These are phyloP conservation scores for Ulmus americana DNA, from an alignment of 331 rosid genomes.

Conservation along the genomic window DNA sequence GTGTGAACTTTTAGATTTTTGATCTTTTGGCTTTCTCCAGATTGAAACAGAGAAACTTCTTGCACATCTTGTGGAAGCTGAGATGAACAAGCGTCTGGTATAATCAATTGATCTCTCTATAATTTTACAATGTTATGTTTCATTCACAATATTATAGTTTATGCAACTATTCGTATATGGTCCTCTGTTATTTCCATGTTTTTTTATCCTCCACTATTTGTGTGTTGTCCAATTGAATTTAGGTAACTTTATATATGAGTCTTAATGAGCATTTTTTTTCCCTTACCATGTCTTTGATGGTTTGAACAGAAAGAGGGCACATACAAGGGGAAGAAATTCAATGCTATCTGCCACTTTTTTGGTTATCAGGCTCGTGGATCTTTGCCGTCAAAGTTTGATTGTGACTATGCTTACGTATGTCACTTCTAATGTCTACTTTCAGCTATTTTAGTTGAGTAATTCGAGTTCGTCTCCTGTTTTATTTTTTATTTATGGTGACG, in stretches of 20 bases:
- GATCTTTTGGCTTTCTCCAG: conserved; percentile 35
- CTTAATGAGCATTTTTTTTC: not conserved
- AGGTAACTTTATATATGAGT: not conserved
- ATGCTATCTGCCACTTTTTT: conserved; percentile 94
- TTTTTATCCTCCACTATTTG: too few species aligned
- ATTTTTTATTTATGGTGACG: too few species aligned
- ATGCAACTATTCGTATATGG: too few species aligned
- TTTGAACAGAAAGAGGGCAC: conserved; percentile 83
- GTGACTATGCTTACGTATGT: conserved; percentile 92
- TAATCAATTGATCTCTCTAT: conserved; percentile 11
- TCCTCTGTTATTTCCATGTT: too few species aligned
- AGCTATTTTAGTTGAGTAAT: conserved; percentile 10
- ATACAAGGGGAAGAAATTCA: conserved; percentile 95
- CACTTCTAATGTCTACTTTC: conserved; percentile 13
- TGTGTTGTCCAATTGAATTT: not conserved
- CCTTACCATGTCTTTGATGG: conserved; percentile 17
- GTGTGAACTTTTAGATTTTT: conserved; percentile 20
- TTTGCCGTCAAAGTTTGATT: conserved; percentile 88
- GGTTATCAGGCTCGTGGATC: conserved; percentile 99
- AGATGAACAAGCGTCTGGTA: conserved; percentile 88
- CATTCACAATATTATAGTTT: too few species aligned
- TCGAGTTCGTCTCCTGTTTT: conserved; percentile 5
- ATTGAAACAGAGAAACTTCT: conserved; percentile 96
- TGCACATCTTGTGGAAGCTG: conserved; percentile 91
- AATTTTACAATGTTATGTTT: not conserved